Evolutionary conservation across 2,329 filamentous ascomycete species (phyloP).

Genomic region (Blumeria hordei): DNA sequence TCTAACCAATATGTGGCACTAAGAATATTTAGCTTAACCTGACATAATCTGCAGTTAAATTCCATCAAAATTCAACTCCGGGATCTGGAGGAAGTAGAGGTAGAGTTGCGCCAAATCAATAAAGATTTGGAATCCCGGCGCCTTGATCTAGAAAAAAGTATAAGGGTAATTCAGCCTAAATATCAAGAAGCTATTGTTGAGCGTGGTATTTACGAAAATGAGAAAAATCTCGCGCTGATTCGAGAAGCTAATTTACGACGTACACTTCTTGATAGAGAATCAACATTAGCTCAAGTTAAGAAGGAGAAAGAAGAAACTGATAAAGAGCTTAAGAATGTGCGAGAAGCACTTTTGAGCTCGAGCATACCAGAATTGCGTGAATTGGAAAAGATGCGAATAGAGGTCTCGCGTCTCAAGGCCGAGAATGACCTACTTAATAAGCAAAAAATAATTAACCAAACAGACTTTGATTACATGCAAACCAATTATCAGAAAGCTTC

Average conservation of each 20-base stretch:
- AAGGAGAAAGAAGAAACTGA: slow-evolving; percentile 7
- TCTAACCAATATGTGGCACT: background rate
- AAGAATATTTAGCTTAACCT: background rate
- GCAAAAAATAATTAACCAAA: slow-evolving; percentile 4
- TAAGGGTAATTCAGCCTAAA: slow-evolving; percentile 21
- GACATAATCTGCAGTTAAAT: slow-evolving; percentile 12
- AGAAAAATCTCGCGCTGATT: slow-evolving; percentile 10
- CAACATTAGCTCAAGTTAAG: slow-evolving; percentile 9
- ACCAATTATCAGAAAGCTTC: slow-evolving; percentile 13
- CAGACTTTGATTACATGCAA: slow-evolving; percentile 12
- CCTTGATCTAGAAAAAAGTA: slow-evolving; percentile 21
- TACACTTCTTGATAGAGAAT: slow-evolving; percentile 2
- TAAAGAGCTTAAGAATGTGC: slow-evolving; percentile 11
- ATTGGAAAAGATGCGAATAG: slow-evolving; percentile 18
- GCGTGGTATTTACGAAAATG: slow-evolving; percentile 24
- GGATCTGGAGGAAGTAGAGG: slow-evolving; percentile 13
- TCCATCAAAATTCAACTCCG: slow-evolving; percentile 15
- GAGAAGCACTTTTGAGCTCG: slow-evolving; percentile 10
- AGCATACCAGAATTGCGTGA: slow-evolving; percentile 18
- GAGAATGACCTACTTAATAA: slow-evolving; percentile 10
- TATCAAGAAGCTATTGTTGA: slow-evolving; percentile 27
- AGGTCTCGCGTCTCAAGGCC: slow-evolving; percentile 9
- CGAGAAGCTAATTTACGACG: slow-evolving; percentile 2
- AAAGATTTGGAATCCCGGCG: slow-evolving; percentile 21
- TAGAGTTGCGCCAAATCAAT: slow-evolving; percentile 20